phyloP scores from a whole-genome alignment of 257 asterid species.

The Przewalskia tangutica region DNA sequence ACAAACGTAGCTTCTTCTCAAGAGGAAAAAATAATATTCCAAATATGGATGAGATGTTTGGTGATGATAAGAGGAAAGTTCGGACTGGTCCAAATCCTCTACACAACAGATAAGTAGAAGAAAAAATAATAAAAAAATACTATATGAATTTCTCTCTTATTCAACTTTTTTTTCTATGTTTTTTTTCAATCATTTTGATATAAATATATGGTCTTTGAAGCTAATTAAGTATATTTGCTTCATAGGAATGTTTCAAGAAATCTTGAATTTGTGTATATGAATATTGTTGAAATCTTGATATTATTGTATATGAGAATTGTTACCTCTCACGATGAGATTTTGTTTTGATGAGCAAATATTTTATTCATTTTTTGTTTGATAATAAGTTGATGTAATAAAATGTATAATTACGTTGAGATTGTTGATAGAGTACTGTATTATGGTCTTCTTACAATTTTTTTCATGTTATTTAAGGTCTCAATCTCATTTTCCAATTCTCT shows the following conservation, averaged over 20 bases:
- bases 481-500: not conserved
- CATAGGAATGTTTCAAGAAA: conserved; percentile 5
- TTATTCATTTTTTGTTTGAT: not conserved
- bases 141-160: conserved; percentile 20
- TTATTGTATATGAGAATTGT: conserved; percentile 2
- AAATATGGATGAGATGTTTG: conserved; percentile 29
- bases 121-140: not conserved
- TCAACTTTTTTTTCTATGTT: conserved; percentile 9
- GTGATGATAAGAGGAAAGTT: conserved; percentile 69
- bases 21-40: conserved; percentile 7
- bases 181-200: not conserved
- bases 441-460: not conserved
- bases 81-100: conserved; percentile 90
- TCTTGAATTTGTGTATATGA: conserved; percentile 6
- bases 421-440: not conserved
- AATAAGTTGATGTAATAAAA: not conserved
- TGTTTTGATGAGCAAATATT: not conserved
- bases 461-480: not conserved
- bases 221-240: not conserved
- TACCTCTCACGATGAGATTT: not conserved
- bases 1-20: not conserved
- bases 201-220: not conserved
- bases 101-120: conserved; percentile 67
- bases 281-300: not conserved
- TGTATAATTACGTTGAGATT: not conserved